These are phyloP conservation scores for Fonsecaea nubica DNA, from an alignment of 2,329 filamentous ascomycete genomes.

Conservation along the genomic window DNA sequence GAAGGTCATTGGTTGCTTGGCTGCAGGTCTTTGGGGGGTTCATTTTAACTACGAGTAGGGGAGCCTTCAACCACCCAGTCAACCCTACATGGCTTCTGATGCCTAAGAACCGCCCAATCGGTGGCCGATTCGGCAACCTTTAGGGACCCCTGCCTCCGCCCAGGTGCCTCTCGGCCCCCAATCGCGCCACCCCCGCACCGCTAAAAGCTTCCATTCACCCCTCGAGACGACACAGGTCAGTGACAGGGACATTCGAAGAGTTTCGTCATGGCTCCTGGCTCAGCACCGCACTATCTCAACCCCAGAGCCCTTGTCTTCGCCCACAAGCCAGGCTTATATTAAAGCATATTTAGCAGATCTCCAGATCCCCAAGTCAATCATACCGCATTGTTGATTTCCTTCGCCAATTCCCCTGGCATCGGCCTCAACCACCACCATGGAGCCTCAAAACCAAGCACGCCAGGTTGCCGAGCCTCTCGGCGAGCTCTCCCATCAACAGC, in stretches of 20 bases:
- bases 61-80: neutral
- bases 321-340: constrained; percentile 2
- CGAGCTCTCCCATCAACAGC: constrained; percentile 66
- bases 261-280: constrained; percentile 1
- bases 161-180: neutral
- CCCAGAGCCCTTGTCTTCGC: neutral
- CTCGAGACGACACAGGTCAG: neutral
- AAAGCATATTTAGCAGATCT: neutral
- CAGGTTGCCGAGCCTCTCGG: constrained; percentile 5
- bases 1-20: neutral
- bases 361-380: constrained; percentile 4
- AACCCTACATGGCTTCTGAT: neutral
- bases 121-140: neutral
- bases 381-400: neutral
- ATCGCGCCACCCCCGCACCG: constrained; percentile 1
- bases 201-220: neutral
- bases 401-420: neutral
- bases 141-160: neutral
- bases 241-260: neutral
- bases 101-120: neutral
- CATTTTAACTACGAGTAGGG: no score
- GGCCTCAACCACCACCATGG: constrained; percentile 16
- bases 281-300: constrained; percentile 2
- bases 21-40: neutral
- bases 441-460: constrained; percentile 9